These are phyloP conservation scores for Trichoderma koningiopsis DNA, from an alignment of 2,329 filamentous ascomycete genomes.

Conservation along the genomic window DNA sequence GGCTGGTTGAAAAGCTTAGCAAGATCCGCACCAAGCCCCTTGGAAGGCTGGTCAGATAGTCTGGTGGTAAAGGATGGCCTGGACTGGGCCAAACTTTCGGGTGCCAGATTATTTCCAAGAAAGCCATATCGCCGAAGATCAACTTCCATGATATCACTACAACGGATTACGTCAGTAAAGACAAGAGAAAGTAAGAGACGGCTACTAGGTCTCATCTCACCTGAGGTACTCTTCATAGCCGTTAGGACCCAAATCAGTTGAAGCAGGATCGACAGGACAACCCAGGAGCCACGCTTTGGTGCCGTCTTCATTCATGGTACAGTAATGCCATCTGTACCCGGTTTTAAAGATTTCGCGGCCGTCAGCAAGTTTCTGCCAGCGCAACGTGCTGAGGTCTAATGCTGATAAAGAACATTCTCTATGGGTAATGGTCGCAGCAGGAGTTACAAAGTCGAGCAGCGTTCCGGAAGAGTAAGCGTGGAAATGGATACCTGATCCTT, in stretches of 20 bases:
- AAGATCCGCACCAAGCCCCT: conserved; percentile 79
- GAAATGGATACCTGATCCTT: conserved; percentile 91
- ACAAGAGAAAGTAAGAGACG: background rate
- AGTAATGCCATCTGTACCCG: conserved; percentile 98
- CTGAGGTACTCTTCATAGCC: conserved; percentile 86
- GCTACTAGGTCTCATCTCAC: conserved; percentile 33
- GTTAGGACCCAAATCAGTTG: conserved; percentile 66
- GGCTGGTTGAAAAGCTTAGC: conserved; percentile 84
- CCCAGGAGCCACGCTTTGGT: conserved; percentile 98
- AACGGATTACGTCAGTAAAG: background rate
- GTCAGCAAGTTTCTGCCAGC: conserved; percentile 94
- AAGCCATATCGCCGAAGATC: conserved; percentile 91
- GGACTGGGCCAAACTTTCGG: conserved; percentile 55
- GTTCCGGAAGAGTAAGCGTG: conserved; percentile 93
- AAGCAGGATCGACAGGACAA: conserved; percentile 72
- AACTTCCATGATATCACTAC: conserved; percentile 84
- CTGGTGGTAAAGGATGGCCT: conserved; percentile 53
- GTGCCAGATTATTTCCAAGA: conserved; percentile 72
- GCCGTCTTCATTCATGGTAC: conserved; percentile 90
- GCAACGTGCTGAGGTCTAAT: conserved; percentile 79
- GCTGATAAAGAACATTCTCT: conserved; percentile 90
- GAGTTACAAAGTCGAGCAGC: conserved; percentile 91
- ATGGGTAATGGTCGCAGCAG: conserved; percentile 80
- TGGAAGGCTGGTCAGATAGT: conserved; percentile 57
- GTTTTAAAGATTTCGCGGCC: conserved; percentile 89